These are phyloP conservation scores for Ganoderma meredithae DNA, from an alignment of 1,284 basidiomycete species.

Conservation along the genomic window DNA sequence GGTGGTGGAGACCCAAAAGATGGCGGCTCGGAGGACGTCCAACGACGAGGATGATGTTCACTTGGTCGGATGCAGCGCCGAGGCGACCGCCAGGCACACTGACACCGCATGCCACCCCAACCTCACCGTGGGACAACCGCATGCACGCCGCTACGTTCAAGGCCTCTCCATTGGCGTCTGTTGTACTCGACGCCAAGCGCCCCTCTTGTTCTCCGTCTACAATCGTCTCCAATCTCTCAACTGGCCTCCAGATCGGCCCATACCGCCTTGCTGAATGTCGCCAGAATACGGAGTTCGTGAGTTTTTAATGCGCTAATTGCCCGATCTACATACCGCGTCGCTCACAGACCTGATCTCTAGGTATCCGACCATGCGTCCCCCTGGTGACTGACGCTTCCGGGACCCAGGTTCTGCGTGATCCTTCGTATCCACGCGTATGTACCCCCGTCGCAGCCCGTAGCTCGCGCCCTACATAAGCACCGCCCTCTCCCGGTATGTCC, in stretches of 20 bases:
- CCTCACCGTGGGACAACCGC: not conserved
- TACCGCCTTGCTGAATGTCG: not conserved
- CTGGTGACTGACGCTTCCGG: conserved; percentile 32
- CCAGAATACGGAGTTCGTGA: not conserved
- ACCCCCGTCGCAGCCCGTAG: not conserved
- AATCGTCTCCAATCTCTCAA: not conserved
- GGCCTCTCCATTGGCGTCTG: not conserved
- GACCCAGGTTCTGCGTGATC: conserved; percentile 21
- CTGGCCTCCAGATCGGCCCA: not conserved
- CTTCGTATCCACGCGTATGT: conserved; percentile 27
- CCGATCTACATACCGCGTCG: conserved; percentile 20
- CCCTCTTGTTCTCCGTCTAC: not conserved
- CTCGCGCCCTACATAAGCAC: conserved; percentile 27
- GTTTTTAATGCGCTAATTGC: not conserved
- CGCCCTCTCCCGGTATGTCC: not conserved
- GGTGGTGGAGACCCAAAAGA: not conserved
- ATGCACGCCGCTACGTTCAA: not conserved
- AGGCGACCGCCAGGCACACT: not conserved
- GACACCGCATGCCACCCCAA: not conserved
- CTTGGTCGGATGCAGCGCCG: not conserved
- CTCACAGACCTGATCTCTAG: conserved; percentile 7
- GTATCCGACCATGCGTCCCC: conserved; percentile 25
- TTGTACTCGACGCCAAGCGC: not conserved
- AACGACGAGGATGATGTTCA: not conserved
- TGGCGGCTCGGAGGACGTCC: too few relatives aligned